Evolutionary conservation across 768 basidiomycete genomes (phyloP).

Genomic region (Baorangia bicolor): DNA sequence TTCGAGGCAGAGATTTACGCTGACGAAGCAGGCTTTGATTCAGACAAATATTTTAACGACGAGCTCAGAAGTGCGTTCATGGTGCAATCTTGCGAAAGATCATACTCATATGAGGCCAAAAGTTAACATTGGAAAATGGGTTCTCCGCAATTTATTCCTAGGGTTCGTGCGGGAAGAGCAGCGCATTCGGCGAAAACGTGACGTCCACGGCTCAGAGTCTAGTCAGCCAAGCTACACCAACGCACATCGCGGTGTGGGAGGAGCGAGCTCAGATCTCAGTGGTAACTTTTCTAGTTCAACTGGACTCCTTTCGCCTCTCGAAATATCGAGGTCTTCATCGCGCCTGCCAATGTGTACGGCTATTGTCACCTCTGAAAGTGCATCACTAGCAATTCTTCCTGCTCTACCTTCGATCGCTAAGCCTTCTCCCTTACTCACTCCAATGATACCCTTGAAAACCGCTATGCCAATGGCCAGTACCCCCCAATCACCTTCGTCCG

Average conservation of each 20-base stretch:
- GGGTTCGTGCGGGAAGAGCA: constrained; percentile 75
- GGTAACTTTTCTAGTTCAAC: constrained; percentile 14
- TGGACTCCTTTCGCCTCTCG: constrained; percentile 32
- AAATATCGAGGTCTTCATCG: constrained; percentile 24
- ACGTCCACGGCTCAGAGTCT: constrained; percentile 20
- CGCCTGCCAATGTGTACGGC: constrained; percentile 35
- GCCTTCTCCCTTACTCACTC: constrained; percentile 56
- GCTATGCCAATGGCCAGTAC: constrained; percentile 35
- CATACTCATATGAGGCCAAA: constrained; percentile 8
- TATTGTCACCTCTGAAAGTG: constrained; percentile 61
- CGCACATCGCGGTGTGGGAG: constrained; percentile 25
- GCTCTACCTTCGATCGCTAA: constrained; percentile 41
- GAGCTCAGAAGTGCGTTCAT: constrained; percentile 72
- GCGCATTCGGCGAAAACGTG: constrained; percentile 38
- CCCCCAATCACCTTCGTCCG: constrained; percentile 43
- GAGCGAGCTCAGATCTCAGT: constrained; percentile 27
- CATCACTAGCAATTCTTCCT: constrained; percentile 65
- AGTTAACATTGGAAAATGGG: constrained; percentile 96
- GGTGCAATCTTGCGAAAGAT: neutral
- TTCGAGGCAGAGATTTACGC: constrained; percentile 96
- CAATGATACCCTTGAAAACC: constrained; percentile 53
- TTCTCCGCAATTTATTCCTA: constrained; percentile 79
- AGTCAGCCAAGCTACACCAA: constrained; percentile 13
- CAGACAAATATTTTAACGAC: constrained; percentile 63
- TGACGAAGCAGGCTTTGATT: constrained; percentile 78